These are phyloP conservation scores for Vigna mungo DNA, from an alignment of 306 rosid genomes.

Conservation along the genomic window DNA sequence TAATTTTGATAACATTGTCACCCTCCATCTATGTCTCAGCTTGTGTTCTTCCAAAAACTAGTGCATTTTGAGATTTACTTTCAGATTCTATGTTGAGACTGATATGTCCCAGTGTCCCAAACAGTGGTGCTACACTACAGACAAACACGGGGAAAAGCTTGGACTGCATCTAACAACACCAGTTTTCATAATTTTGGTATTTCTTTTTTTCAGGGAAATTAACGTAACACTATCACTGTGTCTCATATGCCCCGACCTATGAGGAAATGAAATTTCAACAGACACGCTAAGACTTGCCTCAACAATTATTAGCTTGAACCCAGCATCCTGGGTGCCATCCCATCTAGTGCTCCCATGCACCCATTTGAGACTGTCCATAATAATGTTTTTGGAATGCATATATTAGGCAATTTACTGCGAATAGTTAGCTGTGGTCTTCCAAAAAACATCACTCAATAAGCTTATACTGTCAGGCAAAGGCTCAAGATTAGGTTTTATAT, in stretches of 20 bases:
- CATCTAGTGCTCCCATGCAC: neutral
- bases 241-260: no score
- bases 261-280: no score
- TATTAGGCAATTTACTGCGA: conserved; percentile 21
- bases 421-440: neutral
- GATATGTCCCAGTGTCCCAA: neutral
- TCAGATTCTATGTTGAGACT: neutral
- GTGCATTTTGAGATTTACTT: neutral
- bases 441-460: neutral
- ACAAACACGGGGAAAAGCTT: neutral
- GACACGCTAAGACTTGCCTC: no score
- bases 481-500: conserved; percentile 4
- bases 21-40: neutral
- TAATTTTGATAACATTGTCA: neutral
- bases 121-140: neutral
- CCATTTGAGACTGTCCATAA: neutral
- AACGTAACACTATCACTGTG: no score
- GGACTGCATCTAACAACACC: neutral
- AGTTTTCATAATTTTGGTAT: neutral
- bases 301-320: no score
- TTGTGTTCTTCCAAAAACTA: neutral
- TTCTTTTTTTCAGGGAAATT: no score
- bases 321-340: no score
- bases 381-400: neutral
- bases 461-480: neutral